Base-by-base conservation (phyloP, 2,329 filamentous ascomycete genomes). In the Nemania abortiva region DNA sequence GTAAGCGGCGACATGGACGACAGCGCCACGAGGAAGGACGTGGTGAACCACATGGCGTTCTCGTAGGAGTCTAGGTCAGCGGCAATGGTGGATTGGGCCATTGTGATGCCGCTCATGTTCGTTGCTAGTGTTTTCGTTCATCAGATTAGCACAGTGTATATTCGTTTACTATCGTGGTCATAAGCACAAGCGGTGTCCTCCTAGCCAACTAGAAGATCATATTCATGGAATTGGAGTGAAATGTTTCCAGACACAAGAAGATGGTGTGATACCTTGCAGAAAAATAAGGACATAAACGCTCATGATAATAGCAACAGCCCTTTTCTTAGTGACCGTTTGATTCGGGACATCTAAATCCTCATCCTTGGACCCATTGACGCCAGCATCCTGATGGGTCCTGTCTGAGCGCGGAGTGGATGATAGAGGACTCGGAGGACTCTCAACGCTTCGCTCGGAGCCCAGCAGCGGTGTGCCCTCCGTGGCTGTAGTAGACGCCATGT, bases 61-160 rank as follows among this genome's bases (percentile, higher is more conserved):
- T 90, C 89, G 75, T 93, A 94, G 1, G 92, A 88, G 79, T 92
- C 85, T 1, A 97, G 84, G 72, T 95, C 92, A 7, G 86, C 87
- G 1, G 93, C 92, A 72, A 97, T 93, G 58, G 85, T 85, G 7
- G 90, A 92, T 80, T 96, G 93, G 1, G 91, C 92, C 65, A 94
- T 95, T 6, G 92, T 92, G 77, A 97, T 90, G 73, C 93, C 90
- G 13, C 90, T 93, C 81, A 95, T 93, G 76, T 96, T 96, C 70
- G 87, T 82, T 6, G 86, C 86, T 86, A 3, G 11, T 3, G 20
- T 34, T 49, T 22, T 34, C 11, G 2, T 11, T 22, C 11, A 42
- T 22, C 11, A 42, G 31, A 49, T 68, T 27, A 69, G 65, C 31
- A 63, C 9, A 15, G 7, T 1, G 15, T 22, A 6, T 50, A 15